Evolutionary conservation across 768 basidiomycete species (phyloP), one percentile per base, ranked within the genome.

Genomic region (Aureoboletus auriporus): DNA sequence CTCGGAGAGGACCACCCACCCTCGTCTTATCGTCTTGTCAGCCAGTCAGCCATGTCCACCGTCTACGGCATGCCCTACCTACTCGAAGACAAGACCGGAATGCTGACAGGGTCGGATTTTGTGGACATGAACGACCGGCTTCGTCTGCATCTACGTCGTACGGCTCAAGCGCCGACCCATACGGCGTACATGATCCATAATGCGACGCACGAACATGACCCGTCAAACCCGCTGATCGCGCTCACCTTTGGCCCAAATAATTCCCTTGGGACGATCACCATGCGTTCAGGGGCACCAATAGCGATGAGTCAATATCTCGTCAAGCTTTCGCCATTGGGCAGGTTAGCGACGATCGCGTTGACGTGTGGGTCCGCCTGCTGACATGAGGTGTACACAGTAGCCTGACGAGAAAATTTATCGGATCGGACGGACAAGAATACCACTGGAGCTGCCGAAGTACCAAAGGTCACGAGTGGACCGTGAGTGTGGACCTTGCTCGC

Each of bases 91-190:
- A 77, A 69, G 47, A 77, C 76, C 6, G 83, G 83, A 5, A 65
- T 58, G 31, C 64, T 82, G 33, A 67, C 69, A 11, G 79, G 75
- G 31, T 76, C 82, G 4, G 76, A 81, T 16, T 87, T 82, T 58
- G 60, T 75, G 42, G 86, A 87, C 65, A 69, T 84, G 53, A 71
- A 86, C 62, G 79, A 79, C 41, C 81, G 84, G 16, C 71, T 83
- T 59, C 69, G 68, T 28, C 67, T 83, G 52, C 63, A 60, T 43
- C 68, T 81, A 47, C 72, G 75, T 31, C 75, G 79, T 51, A 80
- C 76, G 8, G 68, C 71, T 0, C 67, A 69, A 35, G 72, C 73
- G 44, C 20, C 68, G 8, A 66, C 66, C 1, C 74, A 71, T 36
- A 68, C 71, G 0, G 72, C 73, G 17, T 85, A 78, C 61, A 77